These are phyloP conservation scores for Persicaria tinctoria DNA, from an alignment of 148 eudicot genomes.

Conservation along the genomic window DNA sequence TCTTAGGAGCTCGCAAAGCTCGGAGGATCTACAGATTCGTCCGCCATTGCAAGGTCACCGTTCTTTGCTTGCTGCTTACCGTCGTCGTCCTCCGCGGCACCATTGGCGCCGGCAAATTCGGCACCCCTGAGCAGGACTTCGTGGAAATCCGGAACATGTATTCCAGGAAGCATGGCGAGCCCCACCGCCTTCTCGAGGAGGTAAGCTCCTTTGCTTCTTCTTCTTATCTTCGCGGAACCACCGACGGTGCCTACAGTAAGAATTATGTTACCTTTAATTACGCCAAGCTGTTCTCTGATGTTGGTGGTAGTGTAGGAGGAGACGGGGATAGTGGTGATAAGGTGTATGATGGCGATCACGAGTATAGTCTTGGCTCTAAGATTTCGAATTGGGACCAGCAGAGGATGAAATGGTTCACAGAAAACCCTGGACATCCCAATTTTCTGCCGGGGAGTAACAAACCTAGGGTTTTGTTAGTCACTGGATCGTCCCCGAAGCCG, in stretches of 20 bases:
- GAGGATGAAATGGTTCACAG: slow-evolving; percentile 44
- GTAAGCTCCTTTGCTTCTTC: slow-evolving; percentile 1
- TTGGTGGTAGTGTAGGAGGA: not conserved
- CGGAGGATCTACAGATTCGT: slow-evolving; percentile 20
- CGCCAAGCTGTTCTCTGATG: not conserved
- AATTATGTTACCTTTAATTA: not conserved
- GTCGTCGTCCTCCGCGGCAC: slow-evolving; percentile 29
- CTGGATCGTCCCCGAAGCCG: slow-evolving; percentile 69
- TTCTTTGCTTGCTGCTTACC: slow-evolving; percentile 30
- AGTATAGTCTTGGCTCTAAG: slow-evolving; percentile 50
- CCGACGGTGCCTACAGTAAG: not conserved
- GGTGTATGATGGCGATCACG: not conserved
- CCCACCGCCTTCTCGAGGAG: slow-evolving; percentile 19
- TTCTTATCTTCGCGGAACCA: not conserved
- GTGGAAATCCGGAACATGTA: slow-evolving; percentile 22
- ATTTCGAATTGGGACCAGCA: slow-evolving; percentile 68
- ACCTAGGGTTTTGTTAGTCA: slow-evolving; percentile 62
- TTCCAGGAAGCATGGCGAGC: slow-evolving; percentile 17
- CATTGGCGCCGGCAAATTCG: slow-evolving; percentile 34
- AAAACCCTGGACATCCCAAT: slow-evolving; percentile 46
- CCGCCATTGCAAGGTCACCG: slow-evolving; percentile 26
- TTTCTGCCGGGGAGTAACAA: slow-evolving; percentile 31
- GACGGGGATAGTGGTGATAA: not conserved
- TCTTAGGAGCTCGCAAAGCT: slow-evolving; percentile 23
- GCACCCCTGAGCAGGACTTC: slow-evolving; percentile 32